Evolutionary conservation across 2,329 filamentous ascomycete genomes (phyloP), one percentile per base, ranked within the genome.

Genomic region (Diaporthe citriasiana): DNA sequence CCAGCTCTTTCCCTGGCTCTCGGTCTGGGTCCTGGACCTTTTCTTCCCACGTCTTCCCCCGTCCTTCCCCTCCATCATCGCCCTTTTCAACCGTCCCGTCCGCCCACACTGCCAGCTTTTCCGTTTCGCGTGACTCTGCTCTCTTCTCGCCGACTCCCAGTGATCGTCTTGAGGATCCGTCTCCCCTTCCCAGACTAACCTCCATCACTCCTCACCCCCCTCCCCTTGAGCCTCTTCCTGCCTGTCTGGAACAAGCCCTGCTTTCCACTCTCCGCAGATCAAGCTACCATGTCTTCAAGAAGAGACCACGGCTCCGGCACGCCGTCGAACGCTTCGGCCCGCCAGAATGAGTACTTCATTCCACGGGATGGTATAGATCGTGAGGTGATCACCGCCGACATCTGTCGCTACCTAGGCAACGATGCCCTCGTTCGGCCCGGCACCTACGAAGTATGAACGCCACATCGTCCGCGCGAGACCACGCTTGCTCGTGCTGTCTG

Each of bases 311-410:
- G 78, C n/a, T 57, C 42, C 25, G 68, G 74, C 68, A 65, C 74
- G 55, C 77, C 78, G 76, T 79, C 84, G 75, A 80, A 85, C 70
- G 82, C 70, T 17, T 71, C 70, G 15, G 81, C 82, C 76, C 88
- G 89, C 75, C 90, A 93, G 82, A 94, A 94, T 83, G 93, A 95
- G 84, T 95, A 95, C 82, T 95, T 95, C 83, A 91, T 95, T 72
- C 92, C 93, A 59, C 91, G 92, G 80, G 92, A 95, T 83, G 93
- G 93, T 81, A 95, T 95, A 83, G 93, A 94, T 82, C 91, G 93
- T 79, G 93, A 95, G 83, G 93, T 95, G 79, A 95, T 95, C 84
- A 94, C 94, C 76, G 92, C 93, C 81, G 93, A 95, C 82, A 94
- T 95, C 78, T 95, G 93, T 86, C 93, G 93, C 81, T 95, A 95